Percentiles rank a stretch among this genome's conserved stretches.
phyloP scores from a whole-genome alignment of 345 rosid species.

The Populus simonii region DNA sequence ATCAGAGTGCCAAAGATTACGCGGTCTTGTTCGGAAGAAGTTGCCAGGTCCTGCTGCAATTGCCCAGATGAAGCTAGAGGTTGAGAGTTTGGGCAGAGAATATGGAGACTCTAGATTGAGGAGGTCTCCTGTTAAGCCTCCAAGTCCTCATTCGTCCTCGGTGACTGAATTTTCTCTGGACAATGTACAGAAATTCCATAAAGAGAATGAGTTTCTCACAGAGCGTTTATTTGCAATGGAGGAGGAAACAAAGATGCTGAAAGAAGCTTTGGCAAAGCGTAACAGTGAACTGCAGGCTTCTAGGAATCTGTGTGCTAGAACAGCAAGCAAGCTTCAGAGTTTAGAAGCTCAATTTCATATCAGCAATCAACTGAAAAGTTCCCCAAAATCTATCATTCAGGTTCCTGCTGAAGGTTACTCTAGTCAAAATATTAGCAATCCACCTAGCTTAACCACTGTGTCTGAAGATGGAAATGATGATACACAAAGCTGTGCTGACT shows the following conservation, averaged over 20 bases:
- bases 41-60: constrained; percentile 99
- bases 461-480: constrained; percentile 96
- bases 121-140: constrained; percentile 70
- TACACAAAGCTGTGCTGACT: constrained; percentile 68
- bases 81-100: constrained; percentile 80
- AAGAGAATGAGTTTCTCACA: constrained; percentile 74
- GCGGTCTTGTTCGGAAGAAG: constrained; percentile 86
- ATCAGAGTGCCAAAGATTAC: constrained; percentile 91
- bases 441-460: constrained; percentile 78
- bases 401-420: constrained; percentile 56
- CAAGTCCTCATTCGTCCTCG: constrained; percentile 59
- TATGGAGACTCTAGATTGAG: constrained; percentile 66
- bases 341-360: constrained; percentile 57
- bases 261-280: constrained; percentile 93
- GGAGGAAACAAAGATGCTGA: constrained; percentile 97
- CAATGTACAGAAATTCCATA: constrained; percentile 61
- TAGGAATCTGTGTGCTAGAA: constrained; percentile 84
- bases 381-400: constrained; percentile 45
- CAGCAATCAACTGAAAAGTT: constrained; percentile 47
- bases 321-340: constrained; percentile 69
- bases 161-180: constrained; percentile 65
- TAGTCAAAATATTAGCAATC: constrained; percentile 59
- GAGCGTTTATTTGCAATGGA: constrained; percentile 84
- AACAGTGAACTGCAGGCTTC: constrained; percentile 87
- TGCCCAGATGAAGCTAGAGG: constrained; percentile 97